Conservation (phyloP, 768 basidiomycete species). For the Podaxis sp. region DNA sequence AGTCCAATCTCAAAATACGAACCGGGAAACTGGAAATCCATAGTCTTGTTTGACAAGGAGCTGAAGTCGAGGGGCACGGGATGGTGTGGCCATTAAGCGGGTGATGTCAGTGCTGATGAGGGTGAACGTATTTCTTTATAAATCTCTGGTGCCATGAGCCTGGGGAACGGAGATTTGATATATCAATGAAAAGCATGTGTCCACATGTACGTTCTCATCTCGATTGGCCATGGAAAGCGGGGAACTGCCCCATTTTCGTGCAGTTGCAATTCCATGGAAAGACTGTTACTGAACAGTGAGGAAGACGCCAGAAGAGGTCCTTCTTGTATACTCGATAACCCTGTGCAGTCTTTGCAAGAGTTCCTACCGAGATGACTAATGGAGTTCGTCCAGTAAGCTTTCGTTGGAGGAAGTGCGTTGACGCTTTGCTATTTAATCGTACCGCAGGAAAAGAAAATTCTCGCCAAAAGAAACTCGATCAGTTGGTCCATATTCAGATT, state of each 20-base stretch:
- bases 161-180: neutral
- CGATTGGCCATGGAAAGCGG: neutral
- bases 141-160: neutral
- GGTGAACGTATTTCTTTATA: neutral
- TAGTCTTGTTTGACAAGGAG: conserved; percentile 5
- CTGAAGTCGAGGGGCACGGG: neutral
- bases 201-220: neutral
- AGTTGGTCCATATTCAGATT: neutral
- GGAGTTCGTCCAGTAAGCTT: neutral
- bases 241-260: neutral
- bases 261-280: neutral
- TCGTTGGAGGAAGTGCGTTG: neutral
- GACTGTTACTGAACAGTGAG: neutral
- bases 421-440: neutral
- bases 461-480: conserved; percentile 4
- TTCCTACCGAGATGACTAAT: neutral
- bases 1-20: neutral
- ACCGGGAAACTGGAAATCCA: neutral
- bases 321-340: neutral
- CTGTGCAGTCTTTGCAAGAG: no score
- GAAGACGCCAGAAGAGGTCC: neutral
- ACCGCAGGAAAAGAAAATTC: neutral
- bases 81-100: neutral
- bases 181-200: conserved; percentile 4
- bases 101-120: neutral